Evolutionary conservation across 805 yeast species (phyloP), one percentile per base, ranked within the genome.

Genomic region (Metschnikowia borealis): DNA sequence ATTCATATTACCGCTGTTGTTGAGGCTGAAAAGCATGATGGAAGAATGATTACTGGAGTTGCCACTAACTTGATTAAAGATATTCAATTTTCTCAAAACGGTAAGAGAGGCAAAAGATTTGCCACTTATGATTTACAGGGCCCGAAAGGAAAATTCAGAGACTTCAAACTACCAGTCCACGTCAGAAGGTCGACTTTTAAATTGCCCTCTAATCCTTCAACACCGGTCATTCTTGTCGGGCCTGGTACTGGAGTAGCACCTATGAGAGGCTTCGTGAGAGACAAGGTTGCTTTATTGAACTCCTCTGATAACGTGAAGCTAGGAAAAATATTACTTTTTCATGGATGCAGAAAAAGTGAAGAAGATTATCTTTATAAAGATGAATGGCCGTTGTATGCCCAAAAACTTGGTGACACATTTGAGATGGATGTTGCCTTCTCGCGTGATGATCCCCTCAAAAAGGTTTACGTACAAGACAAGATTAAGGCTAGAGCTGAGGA

Each of bases 181-280:
- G 86, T 94, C 43, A 88, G 98, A 71, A 89, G 94, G 70, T 91
- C 98, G 6, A 87, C 92, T 50, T 94, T 92, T 77, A 91, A 90
- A 75, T 77, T 94, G 56, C 99, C 99, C 18, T 77, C 90, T 6
- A 88, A 89, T 64, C 85, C 95, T 32, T 69, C 80, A 3, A 82
- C 84, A 32, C 97, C 98, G 15, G 78, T 92, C 20, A 89, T 92
- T 61, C 81, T 91, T 86, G 79, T 92, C 62, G 99, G 99, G 29
- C 98, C 99, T 42, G 99, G 99, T 57, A 94, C 99, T 3, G 99
- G 99, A 68, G 92, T 92, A 46, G 98, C 99, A 8, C 99, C 99
- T 54, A 89, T 94, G 76, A 84, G 99, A 73, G 99, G 96, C 3
- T 92, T 92, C 59, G 70, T 92, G 35, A 84, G 95, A 73, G 99